phyloP scores from a whole-genome alignment of 495 filamentous ascomycete species.

The Oleoguttula mirabilis region DNA sequence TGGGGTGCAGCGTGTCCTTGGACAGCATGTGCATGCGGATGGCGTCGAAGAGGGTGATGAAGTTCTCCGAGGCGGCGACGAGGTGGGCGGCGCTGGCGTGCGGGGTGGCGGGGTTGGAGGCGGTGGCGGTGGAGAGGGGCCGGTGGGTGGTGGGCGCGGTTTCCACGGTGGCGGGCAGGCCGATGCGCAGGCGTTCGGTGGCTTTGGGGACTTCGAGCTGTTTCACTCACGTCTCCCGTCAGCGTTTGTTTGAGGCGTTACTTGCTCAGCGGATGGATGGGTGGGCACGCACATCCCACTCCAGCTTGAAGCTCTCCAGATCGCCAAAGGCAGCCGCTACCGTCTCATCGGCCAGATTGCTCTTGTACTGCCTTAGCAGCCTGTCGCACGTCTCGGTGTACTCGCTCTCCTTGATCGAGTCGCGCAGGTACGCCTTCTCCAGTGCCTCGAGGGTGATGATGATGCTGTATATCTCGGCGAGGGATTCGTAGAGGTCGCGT shows the following conservation, averaged over 20 bases:
- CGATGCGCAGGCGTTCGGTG: constrained; percentile 81
- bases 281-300: constrained; percentile 63
- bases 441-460: constrained; percentile 90
- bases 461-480: constrained; percentile 96
- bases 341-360: constrained; percentile 73
- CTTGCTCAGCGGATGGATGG: not conserved
- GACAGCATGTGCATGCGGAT: constrained; percentile 76
- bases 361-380: constrained; percentile 92
- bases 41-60: constrained; percentile 95
- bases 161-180: constrained; percentile 60
- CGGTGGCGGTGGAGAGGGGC: constrained; percentile 23
- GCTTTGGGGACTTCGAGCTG: constrained; percentile 92
- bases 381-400: constrained; percentile 93
- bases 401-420: constrained; percentile 79
- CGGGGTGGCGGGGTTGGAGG: constrained; percentile 25
- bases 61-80: constrained; percentile 82
- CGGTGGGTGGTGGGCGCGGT: constrained; percentile 33
- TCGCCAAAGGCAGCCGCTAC: constrained; percentile 74
- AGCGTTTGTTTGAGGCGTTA: not conserved
- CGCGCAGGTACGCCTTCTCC: constrained; percentile 93
- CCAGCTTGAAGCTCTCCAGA: constrained; percentile 83
- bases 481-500: constrained; percentile 85
- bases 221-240: not conserved
- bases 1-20: constrained; percentile 89
- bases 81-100: constrained; percentile 58